These are phyloP conservation scores for Cucurbita argyrosperma DNA, from an alignment of 306 rosid genomes.

Conservation along the genomic window DNA sequence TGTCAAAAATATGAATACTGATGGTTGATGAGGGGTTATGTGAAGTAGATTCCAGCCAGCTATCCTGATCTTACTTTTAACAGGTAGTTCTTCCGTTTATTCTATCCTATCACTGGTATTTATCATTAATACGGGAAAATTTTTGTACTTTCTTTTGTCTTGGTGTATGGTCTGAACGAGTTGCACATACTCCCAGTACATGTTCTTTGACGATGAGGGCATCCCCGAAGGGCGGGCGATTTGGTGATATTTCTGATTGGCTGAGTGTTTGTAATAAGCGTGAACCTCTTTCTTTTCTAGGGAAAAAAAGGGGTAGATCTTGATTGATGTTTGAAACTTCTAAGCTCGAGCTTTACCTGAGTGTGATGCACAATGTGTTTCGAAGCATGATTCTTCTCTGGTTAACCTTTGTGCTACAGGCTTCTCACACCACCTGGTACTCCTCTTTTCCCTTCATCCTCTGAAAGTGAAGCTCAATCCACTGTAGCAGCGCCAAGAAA, in stretches of 20 bases:
- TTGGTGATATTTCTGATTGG: neutral
- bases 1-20: neutral
- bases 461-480: slow-evolving; percentile 39
- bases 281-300: neutral
- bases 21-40: neutral
- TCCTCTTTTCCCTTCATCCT: slow-evolving; percentile 59
- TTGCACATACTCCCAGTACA: neutral
- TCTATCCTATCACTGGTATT: too few species aligned
- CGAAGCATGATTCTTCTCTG: neutral
- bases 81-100: neutral
- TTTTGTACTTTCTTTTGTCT: neutral
- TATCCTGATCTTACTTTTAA: neutral
- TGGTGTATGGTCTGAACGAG: neutral
- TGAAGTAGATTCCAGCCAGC: neutral
- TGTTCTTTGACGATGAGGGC: neutral
- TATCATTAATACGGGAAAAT: neutral
- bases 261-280: neutral
- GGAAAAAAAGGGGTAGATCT: neutral
- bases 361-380: neutral
- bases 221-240: neutral
- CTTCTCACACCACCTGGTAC: slow-evolving; percentile 99
- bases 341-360: neutral
- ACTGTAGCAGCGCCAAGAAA: slow-evolving; percentile 37
- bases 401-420: slow-evolving; percentile 33
- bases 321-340: neutral